Base-by-base conservation (phyloP, 2,329 filamentous ascomycete species). In the Tolypocladium capitatum region DNA sequence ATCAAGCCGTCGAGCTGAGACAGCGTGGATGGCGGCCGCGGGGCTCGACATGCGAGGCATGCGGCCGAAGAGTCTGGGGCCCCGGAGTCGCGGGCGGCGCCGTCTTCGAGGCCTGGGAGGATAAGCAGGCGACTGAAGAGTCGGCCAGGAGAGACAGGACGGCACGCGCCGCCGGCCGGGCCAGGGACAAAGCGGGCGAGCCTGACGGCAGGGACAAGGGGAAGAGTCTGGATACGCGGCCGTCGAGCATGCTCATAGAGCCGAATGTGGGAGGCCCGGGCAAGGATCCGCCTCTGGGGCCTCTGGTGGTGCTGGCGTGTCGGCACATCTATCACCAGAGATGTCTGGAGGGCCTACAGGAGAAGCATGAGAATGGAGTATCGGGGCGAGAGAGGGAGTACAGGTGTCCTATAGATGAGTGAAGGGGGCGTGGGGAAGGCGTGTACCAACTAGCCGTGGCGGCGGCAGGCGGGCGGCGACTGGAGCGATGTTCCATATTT, bases 21-120 rank as follows among this genome's bases (percentile, higher is more conserved):
- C 84, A 90, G 63, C 80, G 82, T 27, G 94, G 92, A 1, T 98
- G 92, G 92, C 75, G 91, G 44, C 89, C 92, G 0, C 75, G 84
- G 31, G 84, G 88, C 0, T 90, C 91, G 47, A 83, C 83, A 0
- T 98, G 94, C 61, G 91, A 96, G 64, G 82, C 81, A 1, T 98
- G 94, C 56, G 82, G 83, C 43, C 78, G 78, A 43, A 75, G 90
- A 7, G 77, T 89, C 2, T 98, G 92, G 91, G 94, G 92, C 0
- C 88, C 90, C 0, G 90, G 89, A 0, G 83, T 88, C 0, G 60
- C 65, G 3, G 84, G 86, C 0, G 76, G 79, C 0, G 76, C 80
- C 34, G 76, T 94, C 1, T 95, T 88, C 71, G 81, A 86, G 45
- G 82, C 82, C 1, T 97, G 88, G 89, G 81, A 92, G 62, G 74